phyloP scores from a whole-genome alignment of 2,329 filamentous ascomycete species.

The Ramichloridium luteum region DNA sequence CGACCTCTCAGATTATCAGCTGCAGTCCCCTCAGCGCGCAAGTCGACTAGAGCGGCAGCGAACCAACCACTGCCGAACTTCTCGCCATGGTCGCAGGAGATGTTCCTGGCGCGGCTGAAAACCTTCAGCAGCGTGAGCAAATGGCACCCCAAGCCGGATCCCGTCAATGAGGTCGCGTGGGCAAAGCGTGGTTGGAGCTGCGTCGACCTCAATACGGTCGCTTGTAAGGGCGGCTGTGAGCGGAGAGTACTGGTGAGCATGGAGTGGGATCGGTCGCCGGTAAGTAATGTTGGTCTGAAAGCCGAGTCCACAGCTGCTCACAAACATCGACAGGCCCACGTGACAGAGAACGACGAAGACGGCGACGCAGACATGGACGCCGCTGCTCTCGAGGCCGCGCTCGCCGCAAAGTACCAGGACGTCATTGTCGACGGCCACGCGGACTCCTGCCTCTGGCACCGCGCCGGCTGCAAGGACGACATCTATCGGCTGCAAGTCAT shows the following conservation, averaged over 20 bases:
- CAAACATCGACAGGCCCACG: too few relatives aligned
- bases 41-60: slow-evolving; percentile 25
- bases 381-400: slow-evolving; percentile 42
- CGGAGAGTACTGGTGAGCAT: slow-evolving; percentile 75
- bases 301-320: too few relatives aligned
- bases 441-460: slow-evolving; percentile 75
- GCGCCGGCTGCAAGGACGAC: slow-evolving; percentile 69
- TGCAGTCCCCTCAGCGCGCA: slow-evolving; percentile 2
- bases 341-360: slow-evolving; percentile 14
- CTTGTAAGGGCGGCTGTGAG: slow-evolving; percentile 68
- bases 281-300: too few relatives aligned
- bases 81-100: slow-evolving; percentile 71
- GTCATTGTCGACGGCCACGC: slow-evolving; percentile 65
- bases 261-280: too few relatives aligned
- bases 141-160: slow-evolving; percentile 86
- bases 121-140: slow-evolving; percentile 84
- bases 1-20: slow-evolving; percentile 4
- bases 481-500: slow-evolving; percentile 48
- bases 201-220: slow-evolving; percentile 68
- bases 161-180: slow-evolving; percentile 84
- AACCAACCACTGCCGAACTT: slow-evolving; percentile 49
- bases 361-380: slow-evolving; percentile 19
- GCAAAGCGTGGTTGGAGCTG: slow-evolving; percentile 88
- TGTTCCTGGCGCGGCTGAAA: slow-evolving; percentile 67
- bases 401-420: slow-evolving; percentile 64